Evolutionary conservation across 116 monocot species (phyloP), one percentile per base, ranked within the genome.

Genomic region (Dioscorea cayenensis): DNA sequence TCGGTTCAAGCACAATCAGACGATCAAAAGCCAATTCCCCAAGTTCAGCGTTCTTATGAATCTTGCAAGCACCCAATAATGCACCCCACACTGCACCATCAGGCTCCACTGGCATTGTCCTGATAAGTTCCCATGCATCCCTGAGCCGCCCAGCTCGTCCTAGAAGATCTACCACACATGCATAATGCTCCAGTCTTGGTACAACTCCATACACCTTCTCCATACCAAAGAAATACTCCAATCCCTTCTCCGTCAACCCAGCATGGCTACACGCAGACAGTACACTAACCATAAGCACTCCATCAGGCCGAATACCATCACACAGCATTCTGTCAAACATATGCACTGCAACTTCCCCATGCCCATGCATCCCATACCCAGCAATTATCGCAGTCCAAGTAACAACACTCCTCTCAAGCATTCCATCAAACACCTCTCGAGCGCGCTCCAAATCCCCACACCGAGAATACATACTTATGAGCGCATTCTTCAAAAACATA

Each of bases 71-170:
- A 12, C 89, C 87, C 32, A 95, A 80, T 0, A 95, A 79, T 0
- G 86, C 81, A 11, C 95, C 92, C 95, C 92, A 95, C 7, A 92
- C 77, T 17, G 87, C 86, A 7, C 83, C 92, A 37, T 95, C 95
- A 12, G 95, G 78, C 58, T 75, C 35, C 66, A 87, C 68, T 0
- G 83, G 80, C 89, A 92, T 92, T 12, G 85, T 80, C 3, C 62
- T 12, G 5, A 95, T 91, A 11, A 91, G 68, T 23, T 83, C 71
- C 69, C 49, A 52, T 7, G 89, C 93, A 12, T 87, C 76, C 7
- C 78, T 22, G 0, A 92, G 80, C 58, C 72, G 65, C 20, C 92
- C 87, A 0, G 89, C 83, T 18, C 95, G 83, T 2, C 95, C 95
- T 16, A 95, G 72, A 22, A 94, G 89, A 71, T 94, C 93, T 6